Evolutionary conservation across 169 alveolate species (phyloP), one percentile per base, ranked within the genome.

Genomic region (Cryptosporidium parvum): DNA sequence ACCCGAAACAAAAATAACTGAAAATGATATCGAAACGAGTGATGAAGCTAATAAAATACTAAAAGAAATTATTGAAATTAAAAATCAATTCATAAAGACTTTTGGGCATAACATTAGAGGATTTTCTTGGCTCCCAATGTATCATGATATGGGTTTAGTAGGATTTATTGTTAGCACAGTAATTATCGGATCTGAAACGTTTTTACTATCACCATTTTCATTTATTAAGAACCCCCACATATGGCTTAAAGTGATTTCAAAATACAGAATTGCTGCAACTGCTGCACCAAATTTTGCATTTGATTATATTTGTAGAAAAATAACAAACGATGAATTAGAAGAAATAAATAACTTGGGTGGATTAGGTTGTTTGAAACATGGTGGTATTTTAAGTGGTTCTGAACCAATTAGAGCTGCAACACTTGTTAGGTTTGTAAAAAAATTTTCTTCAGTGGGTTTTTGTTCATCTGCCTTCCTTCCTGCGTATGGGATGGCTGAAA

Each of bases 141-240:
- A 93, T 58, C 95, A 93, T 72, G 95, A 93, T 75, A 93, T 93
- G 95, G 95, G 95, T 9, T 51, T 91, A 23, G 85, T 91, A 84
- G 93, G 93, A 21, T 84, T 91, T 62, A 58, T 91, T 42, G 85
- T 86, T 45, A 75, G 85, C 56, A 84, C 93, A 8, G 52, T 73
- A 51, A 58, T 85, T n/a, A 67, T 91, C 42, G 93, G 93, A 52
- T 44, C 85, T 33, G 75, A 72, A 21, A 52, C 84, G 31, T 85
- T 35, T 39, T 69, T 70, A n/a, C 69, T 91, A 73, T 85, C 92
- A 2, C 93, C 93, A 10, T 45, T 91, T 58, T 85, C 89, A 39
- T 91, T 91, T 58, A 72, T 91, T 23, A 91, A 75, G 23, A 69
- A 53, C 1, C 93, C 93, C 7, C 37, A 35, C 14, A n/a, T 61